Base-by-base conservation (phyloP, 1,284 basidiomycete genomes). In the Ganoderma resinaceum region DNA sequence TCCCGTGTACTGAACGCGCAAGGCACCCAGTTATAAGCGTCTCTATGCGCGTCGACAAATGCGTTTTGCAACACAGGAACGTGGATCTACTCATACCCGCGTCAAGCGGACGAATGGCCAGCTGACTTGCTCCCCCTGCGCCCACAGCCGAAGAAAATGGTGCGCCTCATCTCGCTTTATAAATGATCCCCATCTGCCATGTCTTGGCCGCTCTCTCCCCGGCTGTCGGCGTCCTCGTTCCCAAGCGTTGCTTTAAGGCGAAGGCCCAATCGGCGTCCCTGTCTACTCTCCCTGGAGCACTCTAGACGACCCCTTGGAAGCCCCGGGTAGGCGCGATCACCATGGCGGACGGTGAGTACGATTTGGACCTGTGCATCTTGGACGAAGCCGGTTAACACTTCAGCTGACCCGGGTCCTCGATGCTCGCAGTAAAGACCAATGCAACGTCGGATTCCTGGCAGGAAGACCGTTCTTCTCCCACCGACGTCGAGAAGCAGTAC, bases 401-500 rank as follows among this genome's bases (percentile, higher is more conserved):
- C 12, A 26, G 23, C 46, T 49, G 46, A 49, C 46, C 3, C 5
- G n/a, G 12, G 23, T 11, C 8, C 26, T 11, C 12, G 23, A 67
- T 61, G 61, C 57, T 49, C 58, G 4, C 42, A 63, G 66, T 66
- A 14, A 61, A 60, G 58, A 23, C 29, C 37, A 23, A 60, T 60
- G 58, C 38, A 6, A 26, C n/a, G 6, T 40, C 65, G 31, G 23
- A 65, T n/a, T 71, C 65, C 9, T 29, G 66, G 58, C 60, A 63
- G 38, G 70, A 71, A 61, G 37, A 52, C 33, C 60, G 55, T 46
- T 55, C 59, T 5, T 64, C 70, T 1, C 67, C 62, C 7, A 38
- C 23, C 37, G 71, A 72, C 57, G 67, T 73, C 59, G 72, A 73
- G 66, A 73, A 73, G 68, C 68, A 71, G 67, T 70, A 72, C 63